Base-by-base conservation (phyloP, 2,329 filamentous ascomycete genomes). In the Talaromyces sp. region DNA sequence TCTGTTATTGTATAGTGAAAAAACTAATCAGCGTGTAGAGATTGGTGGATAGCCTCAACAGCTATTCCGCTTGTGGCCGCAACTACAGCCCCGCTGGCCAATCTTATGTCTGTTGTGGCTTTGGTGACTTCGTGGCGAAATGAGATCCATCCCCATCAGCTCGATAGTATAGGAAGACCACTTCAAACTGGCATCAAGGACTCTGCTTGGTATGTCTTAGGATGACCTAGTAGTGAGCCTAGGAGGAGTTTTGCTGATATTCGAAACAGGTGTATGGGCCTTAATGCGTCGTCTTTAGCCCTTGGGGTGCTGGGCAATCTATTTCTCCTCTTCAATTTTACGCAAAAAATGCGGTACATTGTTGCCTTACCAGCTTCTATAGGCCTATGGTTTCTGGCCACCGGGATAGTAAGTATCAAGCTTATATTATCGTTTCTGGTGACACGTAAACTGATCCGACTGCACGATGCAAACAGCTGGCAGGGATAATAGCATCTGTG, bases 261-360 rank as follows among this genome's bases (percentile, higher is more conserved):
- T 37, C 35, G 3, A 22, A 37, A 50, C 65, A 88, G 87, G 90
- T 84, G 90, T 58, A 87, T 89, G 50, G 85, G 82, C 61, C 79
- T 96, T 70, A 97, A 97, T 72, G 90, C 89, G 3, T 82, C 89
- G 2, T 93, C 94, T 67, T 83, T 97, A 4, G 86, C 80, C 19
- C 85, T 92, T 66, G 93, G 93, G 16, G 80, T 97, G 37, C 75
- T 89, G 1, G 91, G 93, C 8, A 97, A 97, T 71, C 68, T 91
- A 1, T 93, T 92, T 67, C 83, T 97, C 1, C 83, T 97, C 0
- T 85, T 95, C 69, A 97, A 97, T 77, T 97, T 97, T 84, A 91
- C 92, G 0, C 85, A 87, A 64, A 84, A 88, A 6, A 84, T 97
- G 7, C 86, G 91, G 60, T 97, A 96, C 74, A 88, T 89, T 19